A percentile compares a stretch with the other conserved stretches of the same genome.
These are phyloP conservation scores for Ceraceosorus guamensis DNA, from an alignment of 1,284 basidiomycete species.

Conservation along the genomic window DNA sequence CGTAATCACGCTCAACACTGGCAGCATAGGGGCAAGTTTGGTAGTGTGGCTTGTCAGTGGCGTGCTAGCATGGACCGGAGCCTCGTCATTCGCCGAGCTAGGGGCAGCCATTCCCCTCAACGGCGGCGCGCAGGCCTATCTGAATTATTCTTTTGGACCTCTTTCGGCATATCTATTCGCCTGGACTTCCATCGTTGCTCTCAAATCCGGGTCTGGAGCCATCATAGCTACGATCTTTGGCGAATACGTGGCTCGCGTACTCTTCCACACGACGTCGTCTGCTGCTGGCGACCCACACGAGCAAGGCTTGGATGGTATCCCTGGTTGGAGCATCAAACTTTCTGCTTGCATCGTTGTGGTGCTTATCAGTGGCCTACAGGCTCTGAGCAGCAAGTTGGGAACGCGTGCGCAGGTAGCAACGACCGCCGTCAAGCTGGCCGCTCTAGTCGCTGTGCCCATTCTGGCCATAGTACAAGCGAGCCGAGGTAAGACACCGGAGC, in stretches of 20 bases:
- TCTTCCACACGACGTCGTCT: conserved; percentile 49
- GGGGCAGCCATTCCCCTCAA: conserved; percentile 56
- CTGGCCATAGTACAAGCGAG: conserved; percentile 67
- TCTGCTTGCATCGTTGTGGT: conserved; percentile 69
- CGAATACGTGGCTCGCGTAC: conserved; percentile 72
- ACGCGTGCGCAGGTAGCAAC: conserved; percentile 75
- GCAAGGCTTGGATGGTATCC: conserved; percentile 63
- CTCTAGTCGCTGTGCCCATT: conserved; percentile 62
- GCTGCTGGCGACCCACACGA: conserved; percentile 59
- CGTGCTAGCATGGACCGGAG: conserved; percentile 42
- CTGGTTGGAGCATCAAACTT: conserved; percentile 86
- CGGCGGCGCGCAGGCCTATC: conserved; percentile 59
- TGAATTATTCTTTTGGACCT: conserved; percentile 68
- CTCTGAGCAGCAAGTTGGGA: conserved; percentile 70
- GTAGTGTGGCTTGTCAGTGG: conserved; percentile 42
- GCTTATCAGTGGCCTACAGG: conserved; percentile 67
- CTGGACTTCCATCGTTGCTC: conserved; percentile 48
- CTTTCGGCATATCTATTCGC: conserved; percentile 54
- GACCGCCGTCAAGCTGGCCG: conserved; percentile 69
- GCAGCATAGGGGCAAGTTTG: conserved; percentile 37
- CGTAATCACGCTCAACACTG: conserved; percentile 41
- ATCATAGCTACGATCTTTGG: conserved; percentile 53
- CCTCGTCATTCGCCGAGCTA: conserved; percentile 59
- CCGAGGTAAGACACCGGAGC: conserved; percentile 53
- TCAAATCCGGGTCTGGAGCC: conserved; percentile 56